phyloP scores from a whole-genome alignment of 164 flowering plant species.

The Umbilicus rupestris region DNA sequence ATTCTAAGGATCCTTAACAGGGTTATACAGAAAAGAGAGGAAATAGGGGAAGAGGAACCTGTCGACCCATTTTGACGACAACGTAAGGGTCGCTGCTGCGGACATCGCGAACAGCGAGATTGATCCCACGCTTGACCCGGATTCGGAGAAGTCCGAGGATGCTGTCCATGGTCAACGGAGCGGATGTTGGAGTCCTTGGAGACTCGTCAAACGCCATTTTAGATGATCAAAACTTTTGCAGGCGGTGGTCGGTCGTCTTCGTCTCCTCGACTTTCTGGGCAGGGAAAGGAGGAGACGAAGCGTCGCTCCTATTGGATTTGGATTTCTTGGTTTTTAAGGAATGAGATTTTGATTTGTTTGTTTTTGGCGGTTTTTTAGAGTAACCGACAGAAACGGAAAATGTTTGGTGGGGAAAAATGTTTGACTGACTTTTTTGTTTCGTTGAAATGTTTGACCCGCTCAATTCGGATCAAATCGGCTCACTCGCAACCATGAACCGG shows the following conservation, averaged over 20 bases:
- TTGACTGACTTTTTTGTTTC: not conserved
- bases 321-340: not conserved
- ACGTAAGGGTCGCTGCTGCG: conserved; percentile 8
- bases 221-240: not conserved
- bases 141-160: conserved; percentile 9
- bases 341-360: not conserved
- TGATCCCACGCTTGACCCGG: conserved; percentile 3
- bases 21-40: too few relatives aligned
- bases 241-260: not conserved
- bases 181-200: not conserved
- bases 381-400: not conserved
- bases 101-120: conserved; percentile 7
- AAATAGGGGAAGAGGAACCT: not conserved
- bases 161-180: conserved; percentile 1
- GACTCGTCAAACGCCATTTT: not conserved
- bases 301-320: not conserved
- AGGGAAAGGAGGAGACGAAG: not conserved
- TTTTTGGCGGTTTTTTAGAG: not conserved
- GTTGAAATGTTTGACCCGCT: not conserved
- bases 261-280: not conserved
- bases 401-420: not conserved
- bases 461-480: not conserved
- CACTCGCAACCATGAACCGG: too few relatives aligned
- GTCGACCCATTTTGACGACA: conserved; percentile 2
- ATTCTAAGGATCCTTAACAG: too few relatives aligned